Conservation (phyloP, 1,284 basidiomycete species). For the Trichosporon sp. region DNA sequence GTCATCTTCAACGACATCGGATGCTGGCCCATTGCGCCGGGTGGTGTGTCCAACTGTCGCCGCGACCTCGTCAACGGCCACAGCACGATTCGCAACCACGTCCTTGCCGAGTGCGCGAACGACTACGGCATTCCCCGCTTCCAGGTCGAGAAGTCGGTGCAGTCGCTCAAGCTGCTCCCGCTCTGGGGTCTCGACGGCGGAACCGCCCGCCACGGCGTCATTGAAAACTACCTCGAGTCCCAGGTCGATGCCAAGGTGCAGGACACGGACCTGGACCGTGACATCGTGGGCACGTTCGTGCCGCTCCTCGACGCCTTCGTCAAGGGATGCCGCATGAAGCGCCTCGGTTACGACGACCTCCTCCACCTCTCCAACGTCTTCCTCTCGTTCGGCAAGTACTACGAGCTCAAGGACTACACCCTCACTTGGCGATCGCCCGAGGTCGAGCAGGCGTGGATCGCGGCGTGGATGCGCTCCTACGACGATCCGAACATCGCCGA, state of each 20-base stretch:
- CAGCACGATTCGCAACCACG: constrained; percentile 28
- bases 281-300: constrained; percentile 25
- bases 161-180: constrained; percentile 27
- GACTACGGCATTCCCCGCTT: constrained; percentile 29
- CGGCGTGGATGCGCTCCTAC: constrained; percentile 25
- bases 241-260: constrained; percentile 27
- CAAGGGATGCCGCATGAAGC: constrained; percentile 28
- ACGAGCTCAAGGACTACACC: constrained; percentile 27
- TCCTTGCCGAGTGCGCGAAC: constrained; percentile 30
- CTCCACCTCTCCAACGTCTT: constrained; percentile 23
- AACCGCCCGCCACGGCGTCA: constrained; percentile 25
- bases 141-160: constrained; percentile 29
- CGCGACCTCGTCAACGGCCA: constrained; percentile 30
- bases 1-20: constrained; percentile 30
- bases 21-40: constrained; percentile 27
- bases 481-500: constrained; percentile 26
- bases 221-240: constrained; percentile 28
- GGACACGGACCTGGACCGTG: constrained; percentile 25
- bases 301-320: constrained; percentile 25
- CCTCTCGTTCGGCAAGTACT: constrained; percentile 28
- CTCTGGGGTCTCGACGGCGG: constrained; percentile 29
- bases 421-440: constrained; percentile 24
- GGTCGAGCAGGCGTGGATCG: constrained; percentile 24
- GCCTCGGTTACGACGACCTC: constrained; percentile 19
- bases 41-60: constrained; percentile 29